These are phyloP conservation scores for Ailanthus altissimus DNA, from an alignment of 345 rosid species.

Conservation along the genomic window DNA sequence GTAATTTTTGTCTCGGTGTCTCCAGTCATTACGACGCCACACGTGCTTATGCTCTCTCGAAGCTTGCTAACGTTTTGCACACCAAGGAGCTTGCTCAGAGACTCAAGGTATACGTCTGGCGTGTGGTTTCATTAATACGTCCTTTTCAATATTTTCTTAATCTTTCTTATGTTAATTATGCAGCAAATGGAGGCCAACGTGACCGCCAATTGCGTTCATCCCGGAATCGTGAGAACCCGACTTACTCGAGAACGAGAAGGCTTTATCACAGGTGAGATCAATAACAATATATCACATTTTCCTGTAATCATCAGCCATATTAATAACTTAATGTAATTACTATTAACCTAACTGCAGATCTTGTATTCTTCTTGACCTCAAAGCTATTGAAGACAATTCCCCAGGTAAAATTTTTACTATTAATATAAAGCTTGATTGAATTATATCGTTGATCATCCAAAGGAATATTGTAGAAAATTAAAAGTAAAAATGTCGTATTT, in stretches of 20 bases:
- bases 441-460: background rate
- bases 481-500: background rate
- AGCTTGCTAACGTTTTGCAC: constrained; percentile 96
- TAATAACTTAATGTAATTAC: too few relatives aligned
- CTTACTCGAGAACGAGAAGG: constrained; percentile 96
- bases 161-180: constrained; percentile 11
- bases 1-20: constrained; percentile 14
- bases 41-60: constrained; percentile 99
- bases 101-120: constrained; percentile 52
- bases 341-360: constrained; percentile 54
- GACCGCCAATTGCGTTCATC: constrained; percentile 89
- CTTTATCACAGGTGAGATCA: constrained; percentile 59
- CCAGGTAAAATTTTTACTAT: constrained; percentile 49
- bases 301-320: background rate
- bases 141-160: background rate
- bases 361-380: constrained; percentile 77
- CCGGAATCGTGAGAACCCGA: constrained; percentile 89
- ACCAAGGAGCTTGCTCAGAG: constrained; percentile 84
- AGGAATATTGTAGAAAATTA: too few relatives aligned
- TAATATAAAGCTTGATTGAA: background rate
- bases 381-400: constrained; percentile 86
- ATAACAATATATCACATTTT: background rate
- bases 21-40: constrained; percentile 81
- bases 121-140: background rate
- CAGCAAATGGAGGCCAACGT: constrained; percentile 85